These are phyloP conservation scores for Cenococcum geophilum DNA, from an alignment of 495 filamentous ascomycete species.

Conservation along the genomic window DNA sequence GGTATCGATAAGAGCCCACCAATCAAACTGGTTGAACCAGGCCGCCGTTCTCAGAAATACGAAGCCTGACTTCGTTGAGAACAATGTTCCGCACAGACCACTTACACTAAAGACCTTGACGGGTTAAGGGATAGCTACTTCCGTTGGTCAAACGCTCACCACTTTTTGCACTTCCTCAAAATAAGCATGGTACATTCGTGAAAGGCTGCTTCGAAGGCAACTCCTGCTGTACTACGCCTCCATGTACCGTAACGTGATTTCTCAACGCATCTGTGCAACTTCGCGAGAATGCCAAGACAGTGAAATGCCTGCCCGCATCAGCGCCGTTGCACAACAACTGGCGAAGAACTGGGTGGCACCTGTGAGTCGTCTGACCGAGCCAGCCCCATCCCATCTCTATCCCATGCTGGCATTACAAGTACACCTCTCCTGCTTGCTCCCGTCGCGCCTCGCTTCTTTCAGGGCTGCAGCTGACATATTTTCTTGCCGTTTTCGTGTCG, in stretches of 20 bases:
- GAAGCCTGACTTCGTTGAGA: no score
- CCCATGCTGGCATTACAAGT: neutral
- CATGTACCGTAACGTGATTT: slow-evolving; percentile 29
- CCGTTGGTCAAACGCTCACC: slow-evolving; percentile 17
- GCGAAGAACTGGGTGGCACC: slow-evolving; percentile 19
- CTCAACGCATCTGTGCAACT: slow-evolving; percentile 14
- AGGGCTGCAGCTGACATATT: slow-evolving; percentile 23
- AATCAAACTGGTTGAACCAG: no score
- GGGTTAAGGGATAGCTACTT: no score
- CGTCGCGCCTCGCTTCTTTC: neutral
- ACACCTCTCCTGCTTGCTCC: slow-evolving; percentile 7
- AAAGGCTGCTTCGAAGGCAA: slow-evolving; percentile 19
- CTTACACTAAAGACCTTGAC: no score
- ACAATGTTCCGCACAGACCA: no score
- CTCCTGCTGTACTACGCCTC: slow-evolving; percentile 25
- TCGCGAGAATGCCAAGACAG: slow-evolving; percentile 20
- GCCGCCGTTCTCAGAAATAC: no score
- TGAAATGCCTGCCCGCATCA: slow-evolving; percentile 22
- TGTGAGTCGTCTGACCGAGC: slow-evolving; percentile 20
- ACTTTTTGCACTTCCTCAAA: slow-evolving; percentile 14
- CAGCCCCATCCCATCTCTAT: slow-evolving; percentile 20
- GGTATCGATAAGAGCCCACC: no score
- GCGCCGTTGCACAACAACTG: slow-evolving; percentile 17
- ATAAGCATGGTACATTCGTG: slow-evolving; percentile 3
- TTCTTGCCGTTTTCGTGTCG: neutral